Evolutionary conservation across 2,329 filamentous ascomycete genomes (phyloP), one percentile per base, ranked within the genome.

Genomic region (Stagonosporopsis vannaccii): DNA sequence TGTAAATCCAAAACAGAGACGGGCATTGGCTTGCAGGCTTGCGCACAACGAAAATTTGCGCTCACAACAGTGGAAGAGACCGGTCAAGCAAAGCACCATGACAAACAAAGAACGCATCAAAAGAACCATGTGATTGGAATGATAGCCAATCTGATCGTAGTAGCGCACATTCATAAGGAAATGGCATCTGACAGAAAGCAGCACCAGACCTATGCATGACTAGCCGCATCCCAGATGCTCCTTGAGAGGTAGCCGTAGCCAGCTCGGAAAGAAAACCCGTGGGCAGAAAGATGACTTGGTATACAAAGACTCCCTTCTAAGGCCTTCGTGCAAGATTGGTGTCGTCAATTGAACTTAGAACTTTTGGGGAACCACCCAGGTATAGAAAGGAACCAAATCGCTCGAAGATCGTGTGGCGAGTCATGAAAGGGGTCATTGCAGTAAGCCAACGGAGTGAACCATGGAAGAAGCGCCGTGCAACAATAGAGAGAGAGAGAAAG

Each of bases 361-460:
- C 72, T 75, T 75, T 76, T 76, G 63, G 62, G 66, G 60, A 72
- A 72, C 72, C 70, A 61, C 70, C 71, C 68, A 69, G 67, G 66
- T 70, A 66, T 64, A 62, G 56, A 69, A 70, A 74, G 66, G 61
- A 67, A 75, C 72, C 72, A 73, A 68, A 71, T 69, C 65, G 67
- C 66, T 70, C 64, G 63, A 74, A 65, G 70, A 67, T 75, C 73
- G 66, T 75, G 66, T 68, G 63, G 66, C 72, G 67, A 71, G 64
- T 73, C 73, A 66, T 75, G 66, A 73, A 68, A 58, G 65, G 61
- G 58, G 65, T 74, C 71, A 68, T 75, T 68, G 71, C 67, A 66
- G 47, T 62, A 74, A 68, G 65, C 69, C 68, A 74, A 73, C 67
- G 70, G 63, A 61, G 60, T 61, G 55, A 69, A 74, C 68, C 67